Conservation (phyloP, 2,329 filamentous ascomycete genomes). For the Paracorniculantispora psalliotae region DNA sequence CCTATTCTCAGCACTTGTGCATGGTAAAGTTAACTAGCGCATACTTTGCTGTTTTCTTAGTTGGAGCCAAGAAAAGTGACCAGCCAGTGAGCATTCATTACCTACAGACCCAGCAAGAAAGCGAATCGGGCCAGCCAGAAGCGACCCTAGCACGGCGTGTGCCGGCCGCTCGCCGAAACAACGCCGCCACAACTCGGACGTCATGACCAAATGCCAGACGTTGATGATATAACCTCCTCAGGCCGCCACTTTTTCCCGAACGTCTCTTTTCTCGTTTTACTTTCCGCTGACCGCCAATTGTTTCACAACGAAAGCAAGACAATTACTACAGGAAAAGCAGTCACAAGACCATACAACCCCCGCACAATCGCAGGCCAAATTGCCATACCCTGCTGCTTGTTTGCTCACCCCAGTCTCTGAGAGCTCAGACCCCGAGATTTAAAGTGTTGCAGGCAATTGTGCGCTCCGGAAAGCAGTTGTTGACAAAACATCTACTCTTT, state of each 20-base stretch:
- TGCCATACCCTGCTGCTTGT: not conserved
- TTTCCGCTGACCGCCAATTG: not conserved
- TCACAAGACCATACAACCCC: not conserved
- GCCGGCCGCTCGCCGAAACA: constrained; percentile 9
- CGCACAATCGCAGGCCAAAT: not conserved
- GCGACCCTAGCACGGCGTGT: constrained; percentile 5
- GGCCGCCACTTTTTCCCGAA: not conserved
- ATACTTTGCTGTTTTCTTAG: too few relatives aligned
- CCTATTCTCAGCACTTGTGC: too few relatives aligned
- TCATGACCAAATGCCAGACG: not conserved
- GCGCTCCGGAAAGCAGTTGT: not conserved
- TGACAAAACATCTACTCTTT: not conserved
- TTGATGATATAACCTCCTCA: not conserved
- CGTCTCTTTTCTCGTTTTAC: not conserved
- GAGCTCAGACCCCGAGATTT: not conserved
- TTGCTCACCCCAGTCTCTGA: not conserved
- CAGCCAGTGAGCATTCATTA: not conserved
- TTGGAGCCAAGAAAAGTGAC: not conserved
- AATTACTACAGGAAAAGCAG: not conserved
- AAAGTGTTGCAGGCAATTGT: too few relatives aligned
- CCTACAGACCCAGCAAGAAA: not conserved
- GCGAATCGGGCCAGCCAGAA: not conserved
- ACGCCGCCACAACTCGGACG: too few relatives aligned
- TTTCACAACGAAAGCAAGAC: not conserved
- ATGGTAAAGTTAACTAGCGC: too few relatives aligned